Conservation (phyloP, 495 filamentous ascomycete species). For the Aspergillus bertholletiae region DNA sequence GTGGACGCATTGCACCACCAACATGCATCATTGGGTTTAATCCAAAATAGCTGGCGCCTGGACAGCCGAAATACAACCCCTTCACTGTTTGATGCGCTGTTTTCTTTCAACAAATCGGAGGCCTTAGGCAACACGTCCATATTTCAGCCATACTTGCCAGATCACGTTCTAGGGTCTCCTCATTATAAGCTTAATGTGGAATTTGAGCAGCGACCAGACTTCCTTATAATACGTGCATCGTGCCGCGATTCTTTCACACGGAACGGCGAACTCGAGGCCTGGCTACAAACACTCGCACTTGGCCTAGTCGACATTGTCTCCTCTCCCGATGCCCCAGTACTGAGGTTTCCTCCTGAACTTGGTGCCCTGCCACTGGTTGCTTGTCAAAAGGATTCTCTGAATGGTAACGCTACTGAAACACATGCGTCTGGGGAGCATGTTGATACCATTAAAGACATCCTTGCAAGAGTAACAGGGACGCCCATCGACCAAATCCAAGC, state of each 20-base stretch:
- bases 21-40: constrained; percentile 19
- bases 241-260: not conserved
- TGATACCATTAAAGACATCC: not conserved
- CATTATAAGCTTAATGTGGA: constrained; percentile 68
- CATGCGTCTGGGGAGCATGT: not conserved
- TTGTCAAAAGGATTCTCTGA: not conserved
- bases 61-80: constrained; percentile 7
- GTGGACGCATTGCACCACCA: constrained; percentile 21
- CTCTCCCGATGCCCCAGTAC: not conserved
- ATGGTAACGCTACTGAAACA: not conserved
- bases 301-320: not conserved
- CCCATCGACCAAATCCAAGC: not conserved
- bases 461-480: not conserved
- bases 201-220: constrained; percentile 43
- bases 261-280: not conserved
- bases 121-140: constrained; percentile 1
- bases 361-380: not conserved
- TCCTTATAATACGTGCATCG: constrained; percentile 8
- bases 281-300: not conserved
- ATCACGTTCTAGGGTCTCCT: constrained; percentile 9
- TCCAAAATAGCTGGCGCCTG: constrained; percentile 22
- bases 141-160: not conserved
- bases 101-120: constrained; percentile 58
- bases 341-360: not conserved
- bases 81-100: constrained; percentile 36